A percentile compares a stretch with the other conserved stretches of the same genome.
phyloP scores from a whole-genome alignment of 1,139 yeast genomes.

The Kurtzmaniella natalensis region DNA sequence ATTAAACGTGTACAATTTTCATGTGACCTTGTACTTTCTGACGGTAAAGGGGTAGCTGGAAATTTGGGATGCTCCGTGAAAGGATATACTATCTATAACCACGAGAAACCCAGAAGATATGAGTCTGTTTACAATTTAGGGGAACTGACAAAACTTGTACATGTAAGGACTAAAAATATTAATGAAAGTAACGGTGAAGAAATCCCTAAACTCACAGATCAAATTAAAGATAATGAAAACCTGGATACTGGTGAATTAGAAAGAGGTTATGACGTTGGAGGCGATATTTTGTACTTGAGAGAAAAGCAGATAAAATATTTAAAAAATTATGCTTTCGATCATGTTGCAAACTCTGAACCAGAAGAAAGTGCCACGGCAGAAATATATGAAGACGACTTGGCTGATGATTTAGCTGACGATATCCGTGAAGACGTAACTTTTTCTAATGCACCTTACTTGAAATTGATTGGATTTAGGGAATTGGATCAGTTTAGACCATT shows the following conservation, averaged over 20 bases:
- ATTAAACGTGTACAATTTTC: conserved; percentile 60
- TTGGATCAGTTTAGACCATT: conserved; percentile 40
- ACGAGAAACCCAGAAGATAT: conserved; percentile 43
- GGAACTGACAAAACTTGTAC: conserved; percentile 50
- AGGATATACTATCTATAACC: conserved; percentile 64
- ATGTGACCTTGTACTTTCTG: conserved; percentile 47
- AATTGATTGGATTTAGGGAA: conserved; percentile 64
- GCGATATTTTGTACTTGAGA: conserved; percentile 23
- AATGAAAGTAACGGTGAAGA: conserved; percentile 17
- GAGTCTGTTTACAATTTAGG: conserved; percentile 46
- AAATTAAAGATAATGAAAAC: conserved; percentile 12
- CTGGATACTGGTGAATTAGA: conserved; percentile 18
- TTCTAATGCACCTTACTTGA: conserved; percentile 36
- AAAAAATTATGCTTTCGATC: conserved; percentile 34
- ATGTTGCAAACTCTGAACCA: conserved; percentile 15
- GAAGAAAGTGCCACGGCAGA: conserved; percentile 16
- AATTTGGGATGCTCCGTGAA: conserved; percentile 58
- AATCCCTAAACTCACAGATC: conserved; percentile 12
- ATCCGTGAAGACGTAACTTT: conserved; percentile 12
- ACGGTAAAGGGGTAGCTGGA: conserved; percentile 30
- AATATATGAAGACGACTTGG: conserved; percentile 15
- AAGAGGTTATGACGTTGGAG: conserved; percentile 27
- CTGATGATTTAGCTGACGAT: conserved; percentile 12
- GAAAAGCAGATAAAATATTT: conserved; percentile 26
- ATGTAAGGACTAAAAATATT: conserved; percentile 34